These are phyloP conservation scores for Dioscorea cayenensis DNA, from an alignment of 116 monocot genomes.

Conservation along the genomic window DNA sequence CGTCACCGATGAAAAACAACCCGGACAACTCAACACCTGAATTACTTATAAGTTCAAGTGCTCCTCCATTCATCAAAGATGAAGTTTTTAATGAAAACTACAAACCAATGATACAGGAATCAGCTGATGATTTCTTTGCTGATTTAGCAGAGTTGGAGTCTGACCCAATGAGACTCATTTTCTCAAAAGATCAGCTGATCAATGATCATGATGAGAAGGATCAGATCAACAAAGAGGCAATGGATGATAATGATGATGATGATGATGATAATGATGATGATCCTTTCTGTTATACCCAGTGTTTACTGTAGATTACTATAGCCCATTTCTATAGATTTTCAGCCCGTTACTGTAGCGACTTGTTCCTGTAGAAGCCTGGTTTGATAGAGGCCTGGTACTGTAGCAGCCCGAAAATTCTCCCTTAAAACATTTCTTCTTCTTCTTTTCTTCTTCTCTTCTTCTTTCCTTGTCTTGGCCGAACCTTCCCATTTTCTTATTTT, in stretches of 20 bases:
- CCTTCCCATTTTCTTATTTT: too few species aligned
- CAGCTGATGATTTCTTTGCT: slow-evolving; percentile 51
- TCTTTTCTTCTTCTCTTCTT: too few species aligned
- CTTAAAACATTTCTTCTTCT: too few species aligned
- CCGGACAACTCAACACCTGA: not conserved
- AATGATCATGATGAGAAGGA: not conserved
- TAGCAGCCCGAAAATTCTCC: too few species aligned
- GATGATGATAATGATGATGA: slow-evolving; percentile 7
- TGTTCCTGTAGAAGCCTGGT: too few species aligned
- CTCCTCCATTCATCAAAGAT: slow-evolving; percentile 11
- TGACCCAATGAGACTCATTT: slow-evolving; percentile 56
- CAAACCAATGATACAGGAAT: slow-evolving; percentile 34
- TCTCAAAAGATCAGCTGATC: slow-evolving; percentile 33
- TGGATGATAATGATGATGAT: not conserved
- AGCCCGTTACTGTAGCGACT: too few species aligned
- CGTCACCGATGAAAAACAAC: slow-evolving; percentile 7
- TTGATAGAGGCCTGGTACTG: too few species aligned
- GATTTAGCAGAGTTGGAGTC: slow-evolving; percentile 59
- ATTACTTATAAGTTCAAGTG: not conserved
- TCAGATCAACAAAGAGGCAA: slow-evolving; percentile 11
- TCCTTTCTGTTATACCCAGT: too few species aligned
- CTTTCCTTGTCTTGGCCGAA: too few species aligned
- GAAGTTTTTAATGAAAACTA: slow-evolving; percentile 22
- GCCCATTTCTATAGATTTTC: too few species aligned
- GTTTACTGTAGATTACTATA: too few species aligned